Evolutionary conservation across 2,329 filamentous ascomycete genomes (phyloP), one percentile per base, ranked within the genome.

Genomic region (Alternaria postmessia): DNA sequence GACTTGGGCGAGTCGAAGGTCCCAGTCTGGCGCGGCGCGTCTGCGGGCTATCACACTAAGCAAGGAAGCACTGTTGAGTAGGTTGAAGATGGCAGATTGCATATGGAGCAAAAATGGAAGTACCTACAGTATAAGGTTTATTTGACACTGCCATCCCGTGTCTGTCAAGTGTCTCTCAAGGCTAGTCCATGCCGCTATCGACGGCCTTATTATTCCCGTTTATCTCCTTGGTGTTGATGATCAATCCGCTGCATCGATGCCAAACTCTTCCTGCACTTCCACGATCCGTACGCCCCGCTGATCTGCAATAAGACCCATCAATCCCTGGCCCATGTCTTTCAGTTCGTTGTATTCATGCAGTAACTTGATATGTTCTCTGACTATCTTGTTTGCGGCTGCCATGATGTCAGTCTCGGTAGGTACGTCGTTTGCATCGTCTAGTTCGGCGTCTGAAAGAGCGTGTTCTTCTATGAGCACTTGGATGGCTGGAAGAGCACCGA

Each of bases 321-420:
- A 71, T 0, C 88, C 89, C 69, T 88, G 85, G 0, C 86, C 89
- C 7, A 90, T 81, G 74, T 92, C 89, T 63, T 88, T 87, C 67
- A 91, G 87, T 74, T 91, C 89, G 68, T 92, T 92, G 78, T 91
- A 92, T 58, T 86, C 81, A 65, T 91, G 88, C 32, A 92, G 80
- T 4, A 89, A 80, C 59, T 82, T 83, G 70, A 91, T 91, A 73
- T 91, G 89, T 32, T 80, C 79, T 54, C 87, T 84, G 52, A 90
- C 86, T 9, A 86, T 85, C 20, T 79, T 77, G 41, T 85, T 80
- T 0, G 86, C 82, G 11, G 82, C 80, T 14, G 65, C 75, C 62
- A 80, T 73, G 5, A 79, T 59, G 8, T 76, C 72, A n/a, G 59
- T 62, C 3, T 75, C 69, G 12, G 72, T 73, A 34, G 71, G 67